phyloP scores from a whole-genome alignment of 2,329 filamentous ascomycete species.

The Incumbomyces delicatus region DNA sequence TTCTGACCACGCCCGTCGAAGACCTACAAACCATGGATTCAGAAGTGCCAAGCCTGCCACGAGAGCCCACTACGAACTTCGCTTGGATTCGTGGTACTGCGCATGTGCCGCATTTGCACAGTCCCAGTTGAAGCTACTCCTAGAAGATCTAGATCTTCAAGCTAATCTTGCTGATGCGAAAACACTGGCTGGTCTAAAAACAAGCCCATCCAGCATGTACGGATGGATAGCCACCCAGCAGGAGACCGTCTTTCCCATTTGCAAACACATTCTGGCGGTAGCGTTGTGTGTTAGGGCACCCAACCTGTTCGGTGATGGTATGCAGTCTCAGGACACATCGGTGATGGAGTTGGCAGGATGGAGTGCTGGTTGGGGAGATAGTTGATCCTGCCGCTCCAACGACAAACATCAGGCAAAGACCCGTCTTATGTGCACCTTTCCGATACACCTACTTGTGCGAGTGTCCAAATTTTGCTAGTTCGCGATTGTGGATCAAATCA shows the following conservation, averaged over 20 bases:
- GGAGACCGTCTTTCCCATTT: slow-evolving; percentile 45
- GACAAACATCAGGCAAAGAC: too few relatives aligned
- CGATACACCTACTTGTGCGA: not conserved
- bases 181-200: not conserved
- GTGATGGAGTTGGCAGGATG: slow-evolving; percentile 66
- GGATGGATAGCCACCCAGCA: slow-evolving; percentile 26
- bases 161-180: not conserved
- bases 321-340: slow-evolving; percentile 46
- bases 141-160: slow-evolving; percentile 1
- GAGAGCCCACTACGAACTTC: slow-evolving; percentile 55
- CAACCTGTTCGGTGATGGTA: slow-evolving; percentile 45
- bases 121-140: slow-evolving; percentile 26
- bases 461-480: not conserved
- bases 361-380: slow-evolving; percentile 39
- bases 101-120: slow-evolving; percentile 78
- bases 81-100: slow-evolving; percentile 72
- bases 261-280: slow-evolving; percentile 85
- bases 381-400: not conserved
- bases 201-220: slow-evolving; percentile 19
- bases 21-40: slow-evolving; percentile 1
- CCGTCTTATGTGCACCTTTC: too few relatives aligned
- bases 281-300: slow-evolving; percentile 60
- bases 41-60: slow-evolving; percentile 11
- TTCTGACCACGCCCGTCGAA: slow-evolving; percentile 15
- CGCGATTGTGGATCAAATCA: not conserved